Evolutionary conservation across 768 basidiomycete genomes (phyloP).

Genomic region (Exidia glandulosa): DNA sequence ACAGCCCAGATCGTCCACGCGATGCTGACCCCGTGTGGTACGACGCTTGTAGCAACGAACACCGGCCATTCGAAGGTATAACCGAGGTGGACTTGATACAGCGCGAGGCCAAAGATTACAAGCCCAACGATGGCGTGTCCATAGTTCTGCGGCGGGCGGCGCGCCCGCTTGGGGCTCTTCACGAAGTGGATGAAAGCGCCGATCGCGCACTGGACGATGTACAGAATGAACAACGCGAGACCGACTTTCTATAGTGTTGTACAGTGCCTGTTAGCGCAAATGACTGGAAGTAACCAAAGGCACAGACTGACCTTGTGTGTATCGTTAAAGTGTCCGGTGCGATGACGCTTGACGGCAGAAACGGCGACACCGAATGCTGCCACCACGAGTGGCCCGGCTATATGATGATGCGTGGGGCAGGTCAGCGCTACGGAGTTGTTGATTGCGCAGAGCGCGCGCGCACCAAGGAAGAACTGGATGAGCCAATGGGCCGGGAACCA

Average conservation of each 20-base stretch:
- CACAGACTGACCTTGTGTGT: constrained; percentile 25
- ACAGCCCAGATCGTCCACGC: constrained; percentile 3
- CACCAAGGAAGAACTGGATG: constrained; percentile 34
- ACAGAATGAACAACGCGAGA: constrained; percentile 41
- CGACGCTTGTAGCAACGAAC: constrained; percentile 29
- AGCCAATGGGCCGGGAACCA: constrained; percentile 42
- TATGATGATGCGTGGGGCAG: neutral
- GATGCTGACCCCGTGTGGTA: constrained; percentile 6
- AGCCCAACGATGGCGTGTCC: constrained; percentile 45
- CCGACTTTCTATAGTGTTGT: constrained; percentile 43
- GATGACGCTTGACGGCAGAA: constrained; percentile 6
- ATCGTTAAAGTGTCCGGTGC: constrained; percentile 18
- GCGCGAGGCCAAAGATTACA: constrained; percentile 34
- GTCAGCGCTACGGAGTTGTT: neutral
- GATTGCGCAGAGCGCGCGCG: neutral
- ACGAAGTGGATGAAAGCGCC: constrained; percentile 43
- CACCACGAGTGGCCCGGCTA: constrained; percentile 40
- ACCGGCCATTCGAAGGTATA: constrained; percentile 39
- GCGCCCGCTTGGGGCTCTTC: constrained; percentile 21
- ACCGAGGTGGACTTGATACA: constrained; percentile 40
- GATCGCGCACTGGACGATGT: constrained; percentile 36
- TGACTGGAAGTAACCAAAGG: neutral
- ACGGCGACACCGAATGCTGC: constrained; percentile 37
- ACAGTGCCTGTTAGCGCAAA: neutral
- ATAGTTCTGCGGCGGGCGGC: constrained; percentile 46